phyloP scores from a whole-genome alignment of 768 basidiomycete species.

The Kwoniella newhampshirensis region DNA sequence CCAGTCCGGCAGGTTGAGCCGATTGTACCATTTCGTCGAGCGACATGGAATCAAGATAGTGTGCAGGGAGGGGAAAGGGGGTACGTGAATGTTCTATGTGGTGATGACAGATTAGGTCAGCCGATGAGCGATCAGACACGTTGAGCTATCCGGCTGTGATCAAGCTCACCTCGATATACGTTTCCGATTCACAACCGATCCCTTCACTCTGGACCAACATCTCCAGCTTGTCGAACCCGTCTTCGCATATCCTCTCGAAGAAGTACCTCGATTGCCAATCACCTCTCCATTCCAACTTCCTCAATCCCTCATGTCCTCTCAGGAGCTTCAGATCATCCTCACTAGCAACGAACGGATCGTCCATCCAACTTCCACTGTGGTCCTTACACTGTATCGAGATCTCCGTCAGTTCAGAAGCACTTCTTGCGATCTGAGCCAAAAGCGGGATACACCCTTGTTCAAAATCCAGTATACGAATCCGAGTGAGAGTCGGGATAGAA shows the following conservation, averaged over 20 bases:
- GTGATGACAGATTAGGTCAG: too few species aligned
- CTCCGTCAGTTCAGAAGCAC: neutral
- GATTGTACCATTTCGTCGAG: conserved; percentile 9
- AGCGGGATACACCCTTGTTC: neutral
- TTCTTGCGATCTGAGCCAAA: neutral
- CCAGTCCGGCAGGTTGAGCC: conserved; percentile 9
- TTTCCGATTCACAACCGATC: conserved; percentile 18
- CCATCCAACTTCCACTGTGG: neutral
- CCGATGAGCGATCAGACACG: too few species aligned
- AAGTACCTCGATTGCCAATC: conserved; percentile 4
- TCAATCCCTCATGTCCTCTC: neutral
- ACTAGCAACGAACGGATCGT: neutral
- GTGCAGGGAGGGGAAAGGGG: conserved; percentile 10
- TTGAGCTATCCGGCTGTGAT: too few species aligned
- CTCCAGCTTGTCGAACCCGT: conserved; percentile 4
- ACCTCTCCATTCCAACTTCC: conserved; percentile 9
- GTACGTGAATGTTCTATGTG: conserved; percentile 13
- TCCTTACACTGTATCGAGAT: neutral
- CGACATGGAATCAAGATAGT: conserved; percentile 12
- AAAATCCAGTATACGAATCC: neutral
- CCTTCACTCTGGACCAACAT: conserved; percentile 8
- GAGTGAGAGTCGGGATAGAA: neutral
- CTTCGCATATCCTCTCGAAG: conserved; percentile 11
- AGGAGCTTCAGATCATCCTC: neutral
- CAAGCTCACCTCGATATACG: conserved; percentile 19